Base-by-base conservation (phyloP, 2,329 filamentous ascomycete genomes). In the Clonostachys byssicola region DNA sequence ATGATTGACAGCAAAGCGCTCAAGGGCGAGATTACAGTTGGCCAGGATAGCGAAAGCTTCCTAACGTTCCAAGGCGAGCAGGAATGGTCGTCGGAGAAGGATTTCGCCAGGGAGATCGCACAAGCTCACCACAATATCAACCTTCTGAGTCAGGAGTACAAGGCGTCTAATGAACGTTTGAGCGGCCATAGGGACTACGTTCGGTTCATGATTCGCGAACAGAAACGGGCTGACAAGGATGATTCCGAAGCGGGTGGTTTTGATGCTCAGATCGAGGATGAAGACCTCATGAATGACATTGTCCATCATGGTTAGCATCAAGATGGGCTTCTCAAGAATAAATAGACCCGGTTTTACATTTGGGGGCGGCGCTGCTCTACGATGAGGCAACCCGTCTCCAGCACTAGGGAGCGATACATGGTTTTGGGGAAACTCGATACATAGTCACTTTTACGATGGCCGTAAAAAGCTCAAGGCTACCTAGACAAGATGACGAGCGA, bases 1-100 rank as follows among this genome's bases (percentile, higher is more conserved):
- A 85, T 86, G 81, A 78, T 85, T 33, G 65, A 63, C 34, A 68
- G 70, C 6, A 73, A 72, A 12, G 75, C 80, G 64, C 61, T 86
- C 18, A 61, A 67, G 23, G 82, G 78, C 3, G 67, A 66, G 14
- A 60, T 85, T n/a, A 71, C 76, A 53, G 64, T 68, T 49, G 68
- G 72, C 9, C 60, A 66, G 7, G 62, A 62, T 40, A 71, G 66
- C 38, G 68, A 55, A 62, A 70, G 17, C 9, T 78, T 78, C 49
- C 66, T 86, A 16, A 68, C 66, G 4, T 86, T 85, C 60, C 58
- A 71, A 6, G 60, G 70, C 5, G 60, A 66, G 23, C 23, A 8
- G 61, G 65, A 5, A 62, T 66, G 13, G 61, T 66, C 14, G 58
- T 80, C 34, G 70, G 75, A 0, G 81, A 85, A 58, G 51, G 70